Base-by-base conservation (phyloP, 306 rosid species). In the Cucumis sativus region DNA sequence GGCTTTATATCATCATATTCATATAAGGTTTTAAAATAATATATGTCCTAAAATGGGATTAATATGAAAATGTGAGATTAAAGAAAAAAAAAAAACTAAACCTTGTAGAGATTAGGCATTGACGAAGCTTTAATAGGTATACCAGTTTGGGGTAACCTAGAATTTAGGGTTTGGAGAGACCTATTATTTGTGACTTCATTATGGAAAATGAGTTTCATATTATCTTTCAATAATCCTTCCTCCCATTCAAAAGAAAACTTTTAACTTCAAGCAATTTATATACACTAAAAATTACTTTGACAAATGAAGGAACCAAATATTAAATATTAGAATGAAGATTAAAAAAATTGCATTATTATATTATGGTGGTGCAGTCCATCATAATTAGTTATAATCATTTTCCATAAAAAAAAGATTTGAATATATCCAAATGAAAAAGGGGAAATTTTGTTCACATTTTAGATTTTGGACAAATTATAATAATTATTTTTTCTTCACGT, bases 361-460 rank as follows among this genome's bases (percentile, higher is more conserved):
- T 65, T 37, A 16, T 16, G 25, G 25, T 17, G 9, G 52, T 66
- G 52, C 72, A 39, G 7, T 8, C 39, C 30, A 39, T 66, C 72
- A 66, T 66, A 66, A 39, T 66, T 66, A 39, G 72, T 66, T 66
- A 39, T 66, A 66, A 66, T 66, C n/a, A 62, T 62, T 62, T 28
- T 14, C 18, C n/a, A 62, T 7, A 10, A 62, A 28, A 15, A 15
- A 62, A 28, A 15, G 10, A 35, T 64, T 16, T 64, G 17, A 35
- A 18, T 18, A 18, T 18, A 8, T 39, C 28, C 72, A 65, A 65
- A 65, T 17, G 3, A 37, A 8, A 39, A 17, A 65, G 28, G 28
- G 72, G 14, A 16, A 37, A 64, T 6, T 33, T 37, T 35, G 45
- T 16, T 37, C 25, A 25, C 35, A 33, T 15, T 14, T 63, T 63